phyloP scores from a whole-genome alignment of 768 basidiomycete species.

The Candolleomyces aberdarensis region DNA sequence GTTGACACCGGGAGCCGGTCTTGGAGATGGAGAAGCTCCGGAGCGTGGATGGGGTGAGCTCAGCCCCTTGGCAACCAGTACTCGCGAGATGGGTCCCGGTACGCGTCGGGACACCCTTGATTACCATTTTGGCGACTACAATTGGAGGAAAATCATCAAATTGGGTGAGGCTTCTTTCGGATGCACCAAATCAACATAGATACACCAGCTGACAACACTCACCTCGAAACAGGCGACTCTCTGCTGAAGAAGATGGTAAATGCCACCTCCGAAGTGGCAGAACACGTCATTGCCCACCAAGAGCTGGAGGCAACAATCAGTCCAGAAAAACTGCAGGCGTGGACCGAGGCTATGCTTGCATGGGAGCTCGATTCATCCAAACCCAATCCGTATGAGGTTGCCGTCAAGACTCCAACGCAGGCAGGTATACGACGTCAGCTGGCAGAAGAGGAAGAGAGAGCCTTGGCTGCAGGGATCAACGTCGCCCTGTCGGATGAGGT shows the following conservation, averaged over 20 bases:
- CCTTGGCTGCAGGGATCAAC: conserved; percentile 2
- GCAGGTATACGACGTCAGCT: conserved; percentile 19
- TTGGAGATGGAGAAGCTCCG: conserved; percentile 33
- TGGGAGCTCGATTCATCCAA: not conserved
- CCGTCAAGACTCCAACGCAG: conserved; percentile 11
- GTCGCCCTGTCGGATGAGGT: conserved; percentile 12
- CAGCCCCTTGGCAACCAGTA: conserved; percentile 25
- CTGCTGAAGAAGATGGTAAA: not conserved
- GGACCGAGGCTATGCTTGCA: not conserved
- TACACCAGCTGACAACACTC: not conserved
- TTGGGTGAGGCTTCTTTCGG: conserved; percentile 11
- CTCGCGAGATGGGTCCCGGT: conserved; percentile 35
- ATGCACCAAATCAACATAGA: not conserved
- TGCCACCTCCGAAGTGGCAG: not conserved
- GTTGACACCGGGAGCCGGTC: conserved; percentile 19
- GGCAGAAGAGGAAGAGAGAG: conserved; percentile 18
- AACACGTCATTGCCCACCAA: not conserved
- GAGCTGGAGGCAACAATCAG: not conserved
- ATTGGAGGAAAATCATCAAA: conserved; percentile 24
- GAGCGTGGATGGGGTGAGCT: conserved; percentile 29
- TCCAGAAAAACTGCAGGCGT: not conserved
- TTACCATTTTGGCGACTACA: conserved; percentile 24
- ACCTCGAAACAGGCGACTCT: not conserved
- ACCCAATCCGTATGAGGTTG: not conserved
- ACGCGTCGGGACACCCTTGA: conserved; percentile 22